These are phyloP conservation scores for Trypanosoma boissoni DNA, from an alignment of 208 protist genomes.

Conservation along the genomic window DNA sequence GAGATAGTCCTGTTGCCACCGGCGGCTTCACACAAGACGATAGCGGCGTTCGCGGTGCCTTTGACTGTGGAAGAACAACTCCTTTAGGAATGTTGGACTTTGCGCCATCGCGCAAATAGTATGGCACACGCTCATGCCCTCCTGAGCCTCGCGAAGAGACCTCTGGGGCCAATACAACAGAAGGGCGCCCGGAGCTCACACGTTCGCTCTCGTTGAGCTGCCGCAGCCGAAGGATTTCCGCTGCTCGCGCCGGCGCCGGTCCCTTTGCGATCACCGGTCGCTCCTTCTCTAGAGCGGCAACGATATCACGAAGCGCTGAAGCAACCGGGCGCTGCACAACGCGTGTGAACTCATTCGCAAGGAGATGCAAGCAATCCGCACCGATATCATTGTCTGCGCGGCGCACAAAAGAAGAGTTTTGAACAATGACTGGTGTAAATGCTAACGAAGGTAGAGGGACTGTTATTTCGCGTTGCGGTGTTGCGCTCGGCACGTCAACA, in stretches of 20 bases:
- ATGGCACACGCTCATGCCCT: slow-evolving; percentile 31
- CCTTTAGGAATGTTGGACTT: slow-evolving; percentile 11
- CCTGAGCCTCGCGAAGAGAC: too few relatives aligned
- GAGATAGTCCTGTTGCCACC: too few relatives aligned
- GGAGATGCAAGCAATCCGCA: slow-evolving; percentile 58
- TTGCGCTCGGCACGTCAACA: slow-evolving; percentile 56
- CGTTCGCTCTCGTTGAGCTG: too few relatives aligned
- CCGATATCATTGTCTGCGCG: slow-evolving; percentile 45
- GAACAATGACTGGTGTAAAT: slow-evolving; percentile 37
- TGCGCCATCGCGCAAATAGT: slow-evolving; percentile 42
- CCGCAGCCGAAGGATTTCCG: slow-evolving; percentile 19
- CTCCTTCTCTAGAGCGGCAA: slow-evolving; percentile 11
- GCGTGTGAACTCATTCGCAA: slow-evolving; percentile 74
- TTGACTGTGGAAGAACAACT: slow-evolving; percentile 19
- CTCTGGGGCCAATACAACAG: too few relatives aligned
- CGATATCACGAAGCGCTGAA: slow-evolving; percentile 9
- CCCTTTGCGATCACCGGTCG: slow-evolving; percentile 4
- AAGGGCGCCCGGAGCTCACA: too few relatives aligned
- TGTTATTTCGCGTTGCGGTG: slow-evolving; percentile 29
- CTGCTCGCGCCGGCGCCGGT: slow-evolving; percentile 3
- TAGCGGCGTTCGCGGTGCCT: background rate
- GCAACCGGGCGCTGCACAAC: slow-evolving; percentile 25
- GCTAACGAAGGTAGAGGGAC: slow-evolving; percentile 30
- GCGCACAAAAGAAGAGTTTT: slow-evolving; percentile 61
- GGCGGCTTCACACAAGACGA: too few relatives aligned